These are phyloP conservation scores for Rhizophagus clarus DNA, from an alignment of 192 early-diverging fungal species.

Conservation along the genomic window DNA sequence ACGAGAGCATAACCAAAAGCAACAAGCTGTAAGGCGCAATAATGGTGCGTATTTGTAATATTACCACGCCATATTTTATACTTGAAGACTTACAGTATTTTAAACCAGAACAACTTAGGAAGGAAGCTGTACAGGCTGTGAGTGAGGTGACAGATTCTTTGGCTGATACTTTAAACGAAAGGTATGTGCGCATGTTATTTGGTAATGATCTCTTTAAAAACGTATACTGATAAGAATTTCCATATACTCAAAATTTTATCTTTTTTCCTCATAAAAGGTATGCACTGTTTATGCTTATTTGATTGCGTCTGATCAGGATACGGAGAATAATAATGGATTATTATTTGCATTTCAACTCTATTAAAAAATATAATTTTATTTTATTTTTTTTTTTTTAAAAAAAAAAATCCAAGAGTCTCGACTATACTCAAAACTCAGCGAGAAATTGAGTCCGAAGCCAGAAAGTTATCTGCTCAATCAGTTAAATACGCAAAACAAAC, in stretches of 20 bases:
- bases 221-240: not conserved
- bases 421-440: slow-evolving; percentile 64
- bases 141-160: slow-evolving; percentile 59
- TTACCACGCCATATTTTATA: not conserved
- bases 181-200: slow-evolving; percentile 35
- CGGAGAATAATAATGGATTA: not conserved
- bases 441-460: slow-evolving; percentile 65
- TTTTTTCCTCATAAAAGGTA: no score
- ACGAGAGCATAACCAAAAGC: slow-evolving; percentile 63
- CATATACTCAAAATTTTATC: no score
- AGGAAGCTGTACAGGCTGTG: slow-evolving; percentile 54
- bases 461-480: slow-evolving; percentile 52
- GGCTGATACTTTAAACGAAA: slow-evolving; percentile 58
- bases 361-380: no score
- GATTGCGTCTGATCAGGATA: no score
- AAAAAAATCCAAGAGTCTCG: slow-evolving; percentile 44
- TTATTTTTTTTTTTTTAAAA: not conserved
- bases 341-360: not conserved
- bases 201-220: not conserved
- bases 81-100: not conserved
- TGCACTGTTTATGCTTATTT: no score
- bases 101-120: slow-evolving; percentile 56
- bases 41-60: slow-evolving; percentile 46
- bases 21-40: slow-evolving; percentile 49
- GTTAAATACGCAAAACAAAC: slow-evolving; percentile 62